These are phyloP conservation scores for Vitis hybrid DNA, from an alignment of 177 flowering plant species.

Conservation along the genomic window DNA sequence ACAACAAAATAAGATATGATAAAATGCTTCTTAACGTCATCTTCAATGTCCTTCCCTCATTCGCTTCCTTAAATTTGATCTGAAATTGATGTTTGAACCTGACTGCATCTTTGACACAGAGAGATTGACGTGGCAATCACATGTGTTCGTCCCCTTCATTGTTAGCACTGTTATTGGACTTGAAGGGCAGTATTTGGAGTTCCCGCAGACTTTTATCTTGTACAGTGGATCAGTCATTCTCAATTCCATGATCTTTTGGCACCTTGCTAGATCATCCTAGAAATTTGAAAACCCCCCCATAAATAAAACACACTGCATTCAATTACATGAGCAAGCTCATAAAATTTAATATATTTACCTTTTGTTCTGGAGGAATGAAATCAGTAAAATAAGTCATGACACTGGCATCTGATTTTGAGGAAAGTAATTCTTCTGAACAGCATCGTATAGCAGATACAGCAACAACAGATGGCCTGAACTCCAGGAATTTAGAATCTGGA, in stretches of 20 bases:
- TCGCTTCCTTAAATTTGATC: constrained; percentile 3
- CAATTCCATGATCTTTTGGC: constrained; percentile 41
- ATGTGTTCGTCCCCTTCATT: constrained; percentile 11
- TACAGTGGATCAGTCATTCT: constrained; percentile 16
- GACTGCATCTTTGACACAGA: constrained; percentile 10
- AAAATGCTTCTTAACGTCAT: neutral
- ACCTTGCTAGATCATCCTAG: constrained; percentile 41
- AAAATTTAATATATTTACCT: constrained; percentile 27
- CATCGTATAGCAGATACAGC: constrained; percentile 53
- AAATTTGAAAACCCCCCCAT: neutral
- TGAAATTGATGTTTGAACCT: neutral
- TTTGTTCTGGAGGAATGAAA: constrained; percentile 34
- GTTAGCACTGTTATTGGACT: constrained; percentile 57
- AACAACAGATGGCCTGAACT: constrained; percentile 43
- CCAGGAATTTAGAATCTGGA: constrained; percentile 49
- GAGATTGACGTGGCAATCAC: constrained; percentile 21
- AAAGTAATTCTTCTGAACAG: constrained; percentile 30
- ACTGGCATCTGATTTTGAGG: constrained; percentile 18
- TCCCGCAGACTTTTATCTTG: constrained; percentile 10
- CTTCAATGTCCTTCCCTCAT: constrained; percentile 6
- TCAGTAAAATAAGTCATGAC: constrained; percentile 14
- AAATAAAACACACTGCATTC: constrained; percentile 1
- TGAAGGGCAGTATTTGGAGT: constrained; percentile 28
- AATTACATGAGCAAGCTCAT: neutral
- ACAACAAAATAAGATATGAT: neutral